Base-by-base conservation (phyloP, 1,139 yeast species). In the Chernovozyma sophiae-reginae region DNA sequence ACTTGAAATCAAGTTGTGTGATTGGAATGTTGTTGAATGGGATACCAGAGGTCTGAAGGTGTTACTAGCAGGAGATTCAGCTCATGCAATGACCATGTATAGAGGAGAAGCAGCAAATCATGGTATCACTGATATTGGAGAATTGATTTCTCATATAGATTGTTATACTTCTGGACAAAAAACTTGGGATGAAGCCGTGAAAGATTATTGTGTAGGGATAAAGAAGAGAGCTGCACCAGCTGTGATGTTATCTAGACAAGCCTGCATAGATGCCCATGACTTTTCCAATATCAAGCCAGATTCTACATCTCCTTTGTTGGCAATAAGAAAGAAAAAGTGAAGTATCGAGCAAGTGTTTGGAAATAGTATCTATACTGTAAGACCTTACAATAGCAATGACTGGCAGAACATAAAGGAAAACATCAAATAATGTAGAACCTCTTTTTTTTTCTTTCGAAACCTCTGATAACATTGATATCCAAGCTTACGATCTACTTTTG, bases 61-160 rank as follows among this genome's bases (percentile, higher is more conserved):
- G 6, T 30, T 49, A 14, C 37, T 49, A 18, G 45, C 37, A 13
- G 42, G 42, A 14, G 44, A 41, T 26, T 36, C 43, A 6, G 37
- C 40, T 6, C 55, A 51, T 36, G 55, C 55, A 11, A 49, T 48
- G 54, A 51, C 55, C 3, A 51, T 51, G 56, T 51, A 45, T 33
- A 36, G 55, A 27, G 56, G 56, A 10, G 54, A 49, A 37, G 56
- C 56, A 11, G 50, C 49, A 16, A 51, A 51, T 35, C 54, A 48
- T 38, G 56, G 56, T 1, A 51, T 51, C 18, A 41, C 52, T 5
- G 56, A 51, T 37, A 53, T 43, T 3, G 25, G 16, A 14, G 49
- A 48, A 29, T 32, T 48, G 8, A 40, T 45, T 31, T 14, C 19
- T 3, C 40, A 45, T 25, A 23, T 48, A 2, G 51, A 48, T 31